Evolutionary conservation across 257 asterid species (phyloP).

Genomic region (Thymus mandschuricus): DNA sequence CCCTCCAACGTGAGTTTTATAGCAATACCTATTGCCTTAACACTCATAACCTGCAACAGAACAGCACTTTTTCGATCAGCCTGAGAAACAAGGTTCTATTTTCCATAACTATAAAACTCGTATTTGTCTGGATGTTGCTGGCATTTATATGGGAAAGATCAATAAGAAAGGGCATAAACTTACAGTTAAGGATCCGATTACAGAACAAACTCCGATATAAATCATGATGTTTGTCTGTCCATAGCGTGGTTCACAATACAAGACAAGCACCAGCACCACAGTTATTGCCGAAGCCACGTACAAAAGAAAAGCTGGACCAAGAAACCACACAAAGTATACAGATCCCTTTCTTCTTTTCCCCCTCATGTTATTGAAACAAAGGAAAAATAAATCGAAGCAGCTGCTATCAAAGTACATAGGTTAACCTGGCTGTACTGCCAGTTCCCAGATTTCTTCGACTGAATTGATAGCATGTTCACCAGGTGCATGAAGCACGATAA

Average conservation of each 20-base stretch:
- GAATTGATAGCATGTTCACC: conserved; percentile 78
- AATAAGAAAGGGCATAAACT: conserved; percentile 36
- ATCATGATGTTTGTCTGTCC: conserved; percentile 88
- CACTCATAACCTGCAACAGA: conserved; percentile 79
- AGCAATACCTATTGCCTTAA: conserved; percentile 79
- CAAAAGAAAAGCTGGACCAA: conserved; percentile 69
- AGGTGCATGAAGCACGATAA: conserved; percentile 95
- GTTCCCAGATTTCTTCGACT: conserved; percentile 87
- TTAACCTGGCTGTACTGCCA: conserved; percentile 81
- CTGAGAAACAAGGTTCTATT: too few relatives aligned
- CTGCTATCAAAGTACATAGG: conserved; percentile 10
- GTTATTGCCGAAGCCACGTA: conserved; percentile 72
- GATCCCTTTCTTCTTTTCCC: background rate
- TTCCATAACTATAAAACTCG: background rate
- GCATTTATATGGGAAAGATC: conserved; percentile 11
- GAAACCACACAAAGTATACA: conserved; percentile 29
- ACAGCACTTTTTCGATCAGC: conserved; percentile 22
- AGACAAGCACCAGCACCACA: conserved; percentile 60
- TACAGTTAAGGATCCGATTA: conserved; percentile 81
- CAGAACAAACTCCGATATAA: conserved; percentile 77
- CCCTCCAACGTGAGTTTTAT: conserved; percentile 82
- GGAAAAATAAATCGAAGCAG: conserved; percentile 17
- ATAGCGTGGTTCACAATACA: conserved; percentile 74
- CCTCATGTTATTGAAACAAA: background rate
- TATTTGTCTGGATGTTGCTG: conserved; percentile 13